These are phyloP conservation scores for Mortierella sp. DNA, from an alignment of 371 early-diverging fungal genomes.

Conservation along the genomic window DNA sequence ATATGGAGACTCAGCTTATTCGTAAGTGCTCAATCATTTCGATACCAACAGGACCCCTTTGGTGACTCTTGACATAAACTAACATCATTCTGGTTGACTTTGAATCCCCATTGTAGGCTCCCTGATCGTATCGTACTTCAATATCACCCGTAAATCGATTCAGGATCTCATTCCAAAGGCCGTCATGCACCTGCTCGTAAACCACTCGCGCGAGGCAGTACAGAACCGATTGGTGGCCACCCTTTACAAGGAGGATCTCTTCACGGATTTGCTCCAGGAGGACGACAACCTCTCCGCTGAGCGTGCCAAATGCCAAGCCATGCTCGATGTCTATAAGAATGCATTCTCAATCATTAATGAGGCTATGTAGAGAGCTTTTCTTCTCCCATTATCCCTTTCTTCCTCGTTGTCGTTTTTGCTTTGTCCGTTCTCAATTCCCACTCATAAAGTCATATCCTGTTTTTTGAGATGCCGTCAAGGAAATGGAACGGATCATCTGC, in stretches of 20 bases:
- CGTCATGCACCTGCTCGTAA: slow-evolving; percentile 88
- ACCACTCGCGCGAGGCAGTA: slow-evolving; percentile 77
- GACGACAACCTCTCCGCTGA: slow-evolving; percentile 79
- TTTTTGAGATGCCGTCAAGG: no score
- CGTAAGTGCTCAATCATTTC: slow-evolving; percentile 66
- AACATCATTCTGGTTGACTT: not conserved
- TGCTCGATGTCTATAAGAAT: slow-evolving; percentile 83
- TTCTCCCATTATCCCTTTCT: slow-evolving; percentile 1
- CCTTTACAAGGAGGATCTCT: slow-evolving; percentile 82
- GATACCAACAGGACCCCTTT: no score
- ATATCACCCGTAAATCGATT: slow-evolving; percentile 84
- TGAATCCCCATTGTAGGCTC: slow-evolving; percentile 56
- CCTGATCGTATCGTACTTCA: slow-evolving; percentile 85
- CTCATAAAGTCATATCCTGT: slow-evolving; percentile 25
- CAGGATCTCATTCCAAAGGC: slow-evolving; percentile 95
- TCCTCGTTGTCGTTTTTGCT: slow-evolving; percentile 5
- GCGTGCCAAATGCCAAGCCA: slow-evolving; percentile 78
- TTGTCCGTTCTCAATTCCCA: no score
- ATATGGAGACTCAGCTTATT: slow-evolving; percentile 85
- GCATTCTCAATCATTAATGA: slow-evolving; percentile 84
- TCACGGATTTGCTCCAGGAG: slow-evolving; percentile 81
- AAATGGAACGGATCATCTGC: no score
- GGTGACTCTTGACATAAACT: no score
- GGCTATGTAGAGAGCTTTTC: slow-evolving; percentile 59
- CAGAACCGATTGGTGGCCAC: slow-evolving; percentile 86